Evolutionary conservation across 169 alveolate species (phyloP).

Genomic region (Plasmodium berghei): DNA sequence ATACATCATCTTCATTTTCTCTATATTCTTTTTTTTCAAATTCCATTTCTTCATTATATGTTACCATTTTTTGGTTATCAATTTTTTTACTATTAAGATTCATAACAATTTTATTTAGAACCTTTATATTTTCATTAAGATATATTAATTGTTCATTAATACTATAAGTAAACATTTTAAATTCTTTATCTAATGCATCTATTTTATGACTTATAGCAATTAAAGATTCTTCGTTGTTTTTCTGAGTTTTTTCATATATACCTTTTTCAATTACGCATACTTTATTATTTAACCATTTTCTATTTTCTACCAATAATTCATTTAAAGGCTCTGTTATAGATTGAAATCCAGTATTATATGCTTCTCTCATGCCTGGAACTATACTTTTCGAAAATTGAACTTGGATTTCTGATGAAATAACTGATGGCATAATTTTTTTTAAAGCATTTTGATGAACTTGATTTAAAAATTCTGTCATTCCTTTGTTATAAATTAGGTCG

Average conservation of each 20-base stretch:
- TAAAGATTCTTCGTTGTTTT: conserved; percentile 26
- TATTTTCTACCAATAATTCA: conserved; percentile 30
- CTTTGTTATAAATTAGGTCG: conserved; percentile 2
- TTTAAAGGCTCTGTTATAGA: conserved; percentile 37
- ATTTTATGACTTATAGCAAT: conserved; percentile 18
- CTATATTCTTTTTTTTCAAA: not conserved
- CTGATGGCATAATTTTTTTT: conserved; percentile 58
- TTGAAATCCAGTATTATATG: conserved; percentile 65
- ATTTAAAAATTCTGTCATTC: conserved; percentile 20
- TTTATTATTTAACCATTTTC: conserved; percentile 23
- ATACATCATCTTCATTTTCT: not conserved
- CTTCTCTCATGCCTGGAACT: conserved; percentile 65
- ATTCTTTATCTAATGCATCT: conserved; percentile 30
- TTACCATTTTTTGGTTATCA: not conserved
- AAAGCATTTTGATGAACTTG: conserved; percentile 41
- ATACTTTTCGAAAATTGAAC: conserved; percentile 60
- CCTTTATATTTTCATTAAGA: conserved; percentile 30
- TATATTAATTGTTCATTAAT: conserved; percentile 23
- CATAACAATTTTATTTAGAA: conserved; percentile 2
- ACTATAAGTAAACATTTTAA: conserved; percentile 20
- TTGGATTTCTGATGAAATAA: conserved; percentile 60
- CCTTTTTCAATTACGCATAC: conserved; percentile 33
- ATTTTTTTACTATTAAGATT: not conserved
- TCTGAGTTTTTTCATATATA: conserved; percentile 25
- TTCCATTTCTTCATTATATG: not conserved